phyloP scores from a whole-genome alignment of 352 stramenopile species.

The Halophytophthora batemanensis region DNA sequence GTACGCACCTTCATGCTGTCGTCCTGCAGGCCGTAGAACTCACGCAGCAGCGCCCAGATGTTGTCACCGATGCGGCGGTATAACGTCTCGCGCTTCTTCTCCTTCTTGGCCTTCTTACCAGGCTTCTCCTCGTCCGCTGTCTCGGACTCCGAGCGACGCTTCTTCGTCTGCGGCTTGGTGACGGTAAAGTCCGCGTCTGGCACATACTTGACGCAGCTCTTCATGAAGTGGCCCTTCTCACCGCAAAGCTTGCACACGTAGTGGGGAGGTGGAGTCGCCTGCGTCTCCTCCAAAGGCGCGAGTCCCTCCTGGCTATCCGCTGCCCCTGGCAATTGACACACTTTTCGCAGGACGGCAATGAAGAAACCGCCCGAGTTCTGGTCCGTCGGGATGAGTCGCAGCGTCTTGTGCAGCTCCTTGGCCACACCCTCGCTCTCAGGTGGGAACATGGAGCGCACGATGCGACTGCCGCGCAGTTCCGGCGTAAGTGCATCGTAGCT shows the following conservation, averaged over 20 bases:
- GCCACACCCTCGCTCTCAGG: conserved; percentile 28
- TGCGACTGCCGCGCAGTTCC: conserved; percentile 61
- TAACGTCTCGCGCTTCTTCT: conserved; percentile 62
- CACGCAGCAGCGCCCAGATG: conserved; percentile 47
- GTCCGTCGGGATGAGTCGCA: conserved; percentile 96
- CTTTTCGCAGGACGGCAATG: conserved; percentile 94
- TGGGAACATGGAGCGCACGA: conserved; percentile 86
- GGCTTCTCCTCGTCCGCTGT: conserved; percentile 7
- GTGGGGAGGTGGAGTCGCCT: conserved; percentile 37
- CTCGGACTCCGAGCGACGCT: conserved; percentile 29
- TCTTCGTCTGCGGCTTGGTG: conserved; percentile 47
- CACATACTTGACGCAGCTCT: conserved; percentile 61
- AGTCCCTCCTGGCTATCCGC: conserved; percentile 49
- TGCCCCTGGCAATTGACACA: conserved; percentile 45
- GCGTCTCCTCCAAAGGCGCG: conserved; percentile 41
- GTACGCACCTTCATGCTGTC: conserved; percentile 38
- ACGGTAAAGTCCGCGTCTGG: conserved; percentile 40
- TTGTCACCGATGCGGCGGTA: conserved; percentile 67
- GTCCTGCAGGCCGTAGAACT: conserved; percentile 70
- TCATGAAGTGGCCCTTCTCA: conserved; percentile 67
- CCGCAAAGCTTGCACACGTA: conserved; percentile 82
- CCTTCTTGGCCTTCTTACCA: conserved; percentile 14
- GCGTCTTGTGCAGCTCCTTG: conserved; percentile 82
- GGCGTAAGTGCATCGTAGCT: conserved; percentile 52
- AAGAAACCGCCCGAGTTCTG: conserved; percentile 99